A percentile compares a stretch with the other conserved stretches of the same genome.
These are phyloP conservation scores for Penicillium sp. DNA, from an alignment of 2,329 filamentous ascomycete species.

Conservation along the genomic window DNA sequence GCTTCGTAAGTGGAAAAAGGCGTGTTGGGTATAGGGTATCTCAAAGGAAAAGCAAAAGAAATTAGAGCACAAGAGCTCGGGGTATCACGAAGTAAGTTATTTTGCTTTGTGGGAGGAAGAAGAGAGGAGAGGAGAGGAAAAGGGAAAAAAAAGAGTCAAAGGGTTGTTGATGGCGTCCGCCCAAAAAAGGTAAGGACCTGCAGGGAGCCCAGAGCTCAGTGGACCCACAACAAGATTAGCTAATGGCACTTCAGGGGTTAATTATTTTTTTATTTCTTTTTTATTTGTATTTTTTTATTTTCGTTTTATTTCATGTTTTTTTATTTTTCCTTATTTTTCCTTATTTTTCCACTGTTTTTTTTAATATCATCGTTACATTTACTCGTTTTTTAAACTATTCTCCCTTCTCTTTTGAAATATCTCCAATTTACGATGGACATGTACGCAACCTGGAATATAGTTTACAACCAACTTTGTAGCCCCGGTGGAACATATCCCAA, in stretches of 20 bases:
- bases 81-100: conserved; percentile 29
- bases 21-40: conserved; percentile 27
- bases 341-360: background rate
- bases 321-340: background rate
- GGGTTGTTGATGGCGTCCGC: conserved; percentile 20
- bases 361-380: too few relatives aligned
- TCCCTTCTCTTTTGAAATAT: background rate
- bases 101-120: conserved; percentile 20
- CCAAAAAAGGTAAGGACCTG: conserved; percentile 27
- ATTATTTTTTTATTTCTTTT: background rate
- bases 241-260: conserved; percentile 22
- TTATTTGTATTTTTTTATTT: background rate
- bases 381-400: background rate
- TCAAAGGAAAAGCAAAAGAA: conserved; percentile 29
- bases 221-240: conserved; percentile 18
- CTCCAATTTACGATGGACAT: background rate
- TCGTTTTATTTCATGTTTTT: background rate
- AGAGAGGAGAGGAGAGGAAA: conserved; percentile 21
- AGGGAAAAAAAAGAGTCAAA: conserved; percentile 21
- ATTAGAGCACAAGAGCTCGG: conserved; percentile 29
- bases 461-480: background rate
- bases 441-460: background rate
- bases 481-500: background rate
- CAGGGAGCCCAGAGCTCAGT: conserved; percentile 26
- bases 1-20: conserved; percentile 17